Conservation (phyloP, 805 yeast genomes). For the Priceomyces castillae region DNA sequence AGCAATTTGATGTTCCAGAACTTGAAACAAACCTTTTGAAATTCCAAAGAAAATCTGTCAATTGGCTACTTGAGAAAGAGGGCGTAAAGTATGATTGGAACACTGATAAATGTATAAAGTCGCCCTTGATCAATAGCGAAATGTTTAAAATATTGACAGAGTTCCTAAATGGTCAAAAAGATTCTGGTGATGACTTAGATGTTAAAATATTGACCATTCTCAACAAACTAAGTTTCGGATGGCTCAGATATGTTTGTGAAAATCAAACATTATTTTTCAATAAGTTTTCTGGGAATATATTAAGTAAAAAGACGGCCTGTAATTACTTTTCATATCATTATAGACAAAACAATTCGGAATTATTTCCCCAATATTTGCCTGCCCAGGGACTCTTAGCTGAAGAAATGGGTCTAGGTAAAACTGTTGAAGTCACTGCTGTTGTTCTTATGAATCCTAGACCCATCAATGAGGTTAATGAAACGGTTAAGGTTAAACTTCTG, state of each 20-base stretch:
- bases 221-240: constrained; percentile 52
- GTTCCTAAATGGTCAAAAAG: background rate
- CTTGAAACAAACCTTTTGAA: constrained; percentile 42
- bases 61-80: constrained; percentile 57
- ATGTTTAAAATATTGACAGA: background rate
- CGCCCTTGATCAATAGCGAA: constrained; percentile 15
- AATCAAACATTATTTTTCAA: constrained; percentile 44
- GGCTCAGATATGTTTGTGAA: constrained; percentile 29
- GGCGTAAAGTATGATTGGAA: constrained; percentile 34
- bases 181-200: constrained; percentile 14
- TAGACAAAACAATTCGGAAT: constrained; percentile 15
- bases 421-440: constrained; percentile 77
- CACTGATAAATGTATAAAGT: constrained; percentile 18
- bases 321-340: constrained; percentile 27
- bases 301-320: constrained; percentile 29
- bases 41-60: constrained; percentile 54
- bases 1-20: constrained; percentile 36
- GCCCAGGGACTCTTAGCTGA: constrained; percentile 78
- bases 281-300: constrained; percentile 47
- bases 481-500: constrained; percentile 25
- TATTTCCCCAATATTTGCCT: constrained; percentile 32
- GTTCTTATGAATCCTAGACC: constrained; percentile 60
- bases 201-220: constrained; percentile 27
- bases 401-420: constrained; percentile 97
- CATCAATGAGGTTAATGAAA: constrained; percentile 26